Evolutionary conservation across 2,329 filamentous ascomycete genomes (phyloP), one percentile per base, ranked within the genome.

Genomic region (Alternaria tenuissima): DNA sequence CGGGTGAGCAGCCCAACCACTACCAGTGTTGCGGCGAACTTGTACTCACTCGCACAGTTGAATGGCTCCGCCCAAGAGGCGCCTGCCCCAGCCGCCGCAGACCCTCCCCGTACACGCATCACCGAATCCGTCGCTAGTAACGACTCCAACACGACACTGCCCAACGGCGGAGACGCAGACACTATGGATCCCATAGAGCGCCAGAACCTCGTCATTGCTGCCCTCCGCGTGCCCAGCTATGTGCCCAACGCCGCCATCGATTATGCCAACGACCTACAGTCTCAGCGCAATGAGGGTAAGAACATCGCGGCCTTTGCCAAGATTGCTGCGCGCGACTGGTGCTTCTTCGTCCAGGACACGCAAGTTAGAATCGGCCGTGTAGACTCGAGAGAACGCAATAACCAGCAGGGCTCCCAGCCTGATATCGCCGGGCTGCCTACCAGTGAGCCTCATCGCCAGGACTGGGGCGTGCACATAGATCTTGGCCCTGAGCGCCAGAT

Each of bases 311-410:
- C 92, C 36, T 95, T 92, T 76, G 92, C 91, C 57, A 94, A 94
- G 81, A 89, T 95, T 62, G 88, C 91, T 20, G 92, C 91, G 16
- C 87, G 88, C 66, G 90, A 92, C 74, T 95, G 92, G 92, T 93
- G 91, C 9, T 95, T 90, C 78, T 94, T 93, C 74, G 88, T 94
- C 61, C 91, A 89, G 63, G 88, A 89, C 63, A 84, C 92, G n/a
- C 84, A 85, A 54, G 87, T 93, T 73, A 89, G 91, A 66, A 93
- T 95, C 65, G 92, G 92, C 43, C 88, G 92, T 64, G 75, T 74
- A 61, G 77, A 79, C 61, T 70, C 73, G 8, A 62, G 63, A 4
- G 59, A 65, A 47, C 75, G 73, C 53, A 69, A 71, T 18, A 70
- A 73, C 57, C 73, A 70, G 46, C 68, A 68, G 53, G 70, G 55